A percentile compares a stretch with the other conserved stretches of the same genome.
Conservation (phyloP, 2,329 filamentous ascomycete genomes). For the Phialophora chinensis region DNA sequence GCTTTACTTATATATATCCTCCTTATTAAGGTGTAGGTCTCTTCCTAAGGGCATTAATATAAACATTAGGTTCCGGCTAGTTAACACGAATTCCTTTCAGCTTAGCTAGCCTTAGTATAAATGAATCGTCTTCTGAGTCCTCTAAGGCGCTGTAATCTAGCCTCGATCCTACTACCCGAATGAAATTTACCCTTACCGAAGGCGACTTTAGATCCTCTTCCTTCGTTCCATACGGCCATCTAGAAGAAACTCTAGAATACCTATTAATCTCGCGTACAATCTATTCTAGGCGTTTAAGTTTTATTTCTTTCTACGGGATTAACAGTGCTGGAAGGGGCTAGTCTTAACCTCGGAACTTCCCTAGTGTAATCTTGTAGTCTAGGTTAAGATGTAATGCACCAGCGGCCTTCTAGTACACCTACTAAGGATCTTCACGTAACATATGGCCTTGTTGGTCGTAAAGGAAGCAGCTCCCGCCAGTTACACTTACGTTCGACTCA, state of each 20-base stretch:
- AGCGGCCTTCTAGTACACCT: slow-evolving; percentile 2
- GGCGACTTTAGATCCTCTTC: background rate
- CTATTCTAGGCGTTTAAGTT: background rate
- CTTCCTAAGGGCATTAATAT: background rate
- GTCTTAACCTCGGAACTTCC: background rate
- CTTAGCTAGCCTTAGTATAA: no score
- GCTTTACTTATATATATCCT: background rate
- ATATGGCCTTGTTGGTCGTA: background rate
- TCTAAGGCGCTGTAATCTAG: background rate
- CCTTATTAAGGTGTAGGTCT: background rate
- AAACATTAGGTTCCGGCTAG: background rate
- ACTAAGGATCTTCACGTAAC: background rate
- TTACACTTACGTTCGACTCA: no score
- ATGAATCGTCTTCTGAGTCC: background rate
- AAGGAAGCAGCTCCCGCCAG: background rate
- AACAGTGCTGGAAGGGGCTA: background rate
- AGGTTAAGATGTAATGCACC: slow-evolving; percentile 5
- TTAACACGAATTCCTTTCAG: slow-evolving; percentile 1
- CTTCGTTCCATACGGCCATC: background rate
- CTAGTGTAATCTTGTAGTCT: background rate
- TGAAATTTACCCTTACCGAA: no score
- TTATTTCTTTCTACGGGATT: background rate
- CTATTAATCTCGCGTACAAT: background rate
- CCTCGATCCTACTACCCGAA: no score
- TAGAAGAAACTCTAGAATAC: background rate